Evolutionary conservation across 2,329 filamentous ascomycete species (phyloP), one percentile per base, ranked within the genome.

Genomic region (Dothistroma pini): DNA sequence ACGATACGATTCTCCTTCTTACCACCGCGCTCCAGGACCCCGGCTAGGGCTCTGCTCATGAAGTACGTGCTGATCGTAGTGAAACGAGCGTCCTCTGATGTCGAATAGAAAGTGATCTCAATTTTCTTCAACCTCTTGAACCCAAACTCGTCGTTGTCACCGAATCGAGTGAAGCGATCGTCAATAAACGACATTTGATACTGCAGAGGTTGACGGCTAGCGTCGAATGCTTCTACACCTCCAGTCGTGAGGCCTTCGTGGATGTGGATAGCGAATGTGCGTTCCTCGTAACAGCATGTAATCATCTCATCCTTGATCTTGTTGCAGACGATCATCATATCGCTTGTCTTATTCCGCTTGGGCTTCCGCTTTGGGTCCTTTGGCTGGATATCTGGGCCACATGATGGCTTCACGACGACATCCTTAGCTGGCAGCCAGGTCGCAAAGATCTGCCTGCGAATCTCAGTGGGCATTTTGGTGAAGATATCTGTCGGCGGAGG

Each of bases 191-290:
- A 53, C 10, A 22, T 38, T 29, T 60, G 59, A 14, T 65, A 54
- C 34, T 72, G 71, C 1, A 74, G 64, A 7, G 66, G 69, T 60
- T 74, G 71, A 38, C 69, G 66, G 11, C 72, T 71, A 16, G 65
- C 56, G 52, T 74, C 59, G 21, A 72, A 62, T 51, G 73, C 69
- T 54, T 74, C 72, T 57, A 73, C 64, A 21, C 72, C 71, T 10
- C 69, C 70, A 16, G 58, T 35, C 14, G 53, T 44, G 29, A 69
- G 55, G 21, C 70, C 70, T 54, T 70, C 66, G 49, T 73, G 70
- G 8, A 72, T 66, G 56, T 73, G 71, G 32, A 72, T 61, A 56
- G 63, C 61, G 62, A 71, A 72, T 19, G 54, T 57, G 58, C 68
- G 69, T 62, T 74, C 71, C 38, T 70, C 63, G 52, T 73, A 74